phyloP scores from a whole-genome alignment of 768 basidiomycete genomes.

The Phylloporus arenicola region DNA sequence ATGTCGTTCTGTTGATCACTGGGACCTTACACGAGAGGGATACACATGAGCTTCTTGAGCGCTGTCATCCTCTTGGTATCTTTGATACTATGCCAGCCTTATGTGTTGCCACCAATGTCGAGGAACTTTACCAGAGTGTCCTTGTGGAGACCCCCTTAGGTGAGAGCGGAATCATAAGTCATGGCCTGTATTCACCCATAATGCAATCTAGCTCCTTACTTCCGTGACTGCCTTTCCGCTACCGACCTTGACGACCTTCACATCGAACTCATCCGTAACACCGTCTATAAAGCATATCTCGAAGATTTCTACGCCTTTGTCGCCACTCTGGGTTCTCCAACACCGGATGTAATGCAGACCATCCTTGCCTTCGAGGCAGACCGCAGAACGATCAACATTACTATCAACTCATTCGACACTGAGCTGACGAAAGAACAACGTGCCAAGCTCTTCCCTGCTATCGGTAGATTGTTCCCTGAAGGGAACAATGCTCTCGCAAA shows the following conservation, averaged over 20 bases:
- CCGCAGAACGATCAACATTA: conserved; percentile 94
- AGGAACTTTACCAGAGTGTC: conserved; percentile 95
- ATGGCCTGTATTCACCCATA: conserved; percentile 4
- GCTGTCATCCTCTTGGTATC: conserved; percentile 94
- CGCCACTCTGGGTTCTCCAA: conserved; percentile 73
- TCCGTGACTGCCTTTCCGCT: conserved; percentile 91
- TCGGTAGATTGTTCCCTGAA: conserved; percentile 90
- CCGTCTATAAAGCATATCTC: conserved; percentile 97
- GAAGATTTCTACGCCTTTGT: conserved; percentile 93
- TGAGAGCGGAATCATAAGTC: conserved; percentile 35
- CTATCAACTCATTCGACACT: conserved; percentile 97
- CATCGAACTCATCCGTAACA: conserved; percentile 99
- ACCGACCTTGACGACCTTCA: conserved; percentile 97
- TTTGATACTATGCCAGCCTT: conserved; percentile 99
- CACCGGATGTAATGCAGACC: conserved; percentile 84
- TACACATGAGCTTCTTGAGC: conserved; percentile 91
- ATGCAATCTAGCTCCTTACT: conserved; percentile 71
- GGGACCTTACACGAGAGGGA: conserved; percentile 96
- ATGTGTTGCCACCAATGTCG: conserved; percentile 98
- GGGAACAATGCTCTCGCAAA: conserved; percentile 92
- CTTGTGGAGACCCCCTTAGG: conserved; percentile 97
- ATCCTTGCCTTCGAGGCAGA: conserved; percentile 97
- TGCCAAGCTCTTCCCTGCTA: conserved; percentile 87
- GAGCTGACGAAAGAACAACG: conserved; percentile 93
- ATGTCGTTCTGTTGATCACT: conserved; percentile 94